Percentiles rank a stretch among this genome's conserved stretches.
Conservation (phyloP, 2,329 filamentous ascomycete species). For the Elsinoe australis region DNA sequence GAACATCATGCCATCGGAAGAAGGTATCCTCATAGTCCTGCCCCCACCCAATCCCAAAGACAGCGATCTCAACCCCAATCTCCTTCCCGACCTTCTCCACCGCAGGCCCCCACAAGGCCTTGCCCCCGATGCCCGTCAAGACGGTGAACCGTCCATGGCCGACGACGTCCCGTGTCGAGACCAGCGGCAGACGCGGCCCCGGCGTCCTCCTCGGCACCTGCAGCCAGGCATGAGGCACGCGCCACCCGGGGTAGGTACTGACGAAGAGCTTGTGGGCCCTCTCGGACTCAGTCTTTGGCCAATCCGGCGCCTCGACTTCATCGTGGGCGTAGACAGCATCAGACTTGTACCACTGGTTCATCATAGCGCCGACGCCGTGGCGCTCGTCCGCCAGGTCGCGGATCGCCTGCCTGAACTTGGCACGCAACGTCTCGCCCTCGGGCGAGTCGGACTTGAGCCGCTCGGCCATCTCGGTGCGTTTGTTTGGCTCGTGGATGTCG, state of each 20-base stretch:
- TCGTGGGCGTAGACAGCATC: conserved; percentile 41
- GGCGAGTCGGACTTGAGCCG: conserved; percentile 29
- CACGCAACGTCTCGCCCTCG: conserved; percentile 34
- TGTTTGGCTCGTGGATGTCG: conserved; percentile 30
- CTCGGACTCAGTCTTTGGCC: conserved; percentile 30
- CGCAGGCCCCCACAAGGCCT: conserved; percentile 45
- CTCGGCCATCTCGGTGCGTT: neutral
- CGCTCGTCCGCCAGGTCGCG: conserved; percentile 30
- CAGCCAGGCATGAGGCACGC: conserved; percentile 58
- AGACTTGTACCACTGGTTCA: conserved; percentile 50
- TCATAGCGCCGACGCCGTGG: conserved; percentile 51
- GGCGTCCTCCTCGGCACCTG: conserved; percentile 34
- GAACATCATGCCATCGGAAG: conserved; percentile 49
- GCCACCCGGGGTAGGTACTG: conserved; percentile 51
- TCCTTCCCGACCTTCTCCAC: conserved; percentile 34
- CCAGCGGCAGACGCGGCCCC: conserved; percentile 11
- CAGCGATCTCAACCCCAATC: conserved; percentile 42
- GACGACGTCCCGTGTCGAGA: conserved; percentile 54
- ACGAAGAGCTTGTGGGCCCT: conserved; percentile 38
- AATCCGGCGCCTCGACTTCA: conserved; percentile 27
- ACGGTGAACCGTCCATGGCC: conserved; percentile 46
- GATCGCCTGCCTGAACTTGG: conserved; percentile 27
- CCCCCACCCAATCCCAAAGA: conserved; percentile 48
- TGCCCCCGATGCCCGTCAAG: conserved; percentile 47
- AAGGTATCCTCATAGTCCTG: conserved; percentile 57